Evolutionary conservation across 106 monocot genomes (phyloP), one percentile per base, ranked within the genome.

Genomic region (Apostasia shenzhenica): DNA sequence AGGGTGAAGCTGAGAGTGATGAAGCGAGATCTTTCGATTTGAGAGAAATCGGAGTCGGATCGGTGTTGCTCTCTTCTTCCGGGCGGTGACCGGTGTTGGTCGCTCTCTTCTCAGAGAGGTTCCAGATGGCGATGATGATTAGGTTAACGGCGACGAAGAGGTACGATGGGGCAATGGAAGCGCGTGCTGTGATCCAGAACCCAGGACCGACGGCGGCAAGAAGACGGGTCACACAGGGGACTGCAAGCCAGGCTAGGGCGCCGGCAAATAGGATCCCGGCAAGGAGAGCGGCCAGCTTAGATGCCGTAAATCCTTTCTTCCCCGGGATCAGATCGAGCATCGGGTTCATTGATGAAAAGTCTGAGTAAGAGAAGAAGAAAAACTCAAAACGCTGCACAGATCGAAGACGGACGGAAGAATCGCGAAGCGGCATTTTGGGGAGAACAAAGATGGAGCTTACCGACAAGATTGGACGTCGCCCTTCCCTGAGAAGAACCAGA

Each of bases 51-150:
- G 42, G 10, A 11, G 14, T 40, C 1, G 73, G 66, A 14, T 64
- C 57, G 44, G 61, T 45, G 38, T 62, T 12, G 14, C 12, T 48
- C 8, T 48, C 65, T 48, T 49, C 48, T 49, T 65, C 65, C 14
- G 48, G 48, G 45, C 26, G 13, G 12, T 39, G 45, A n/a, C 45
- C 62, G 4, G 45, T 39, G 39, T 46, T 12, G 45, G 14, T 54
- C n/a, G 6, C 71, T 39, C 61, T 77, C 46, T 69, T 66, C 41
- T 80, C 78, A 52, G 86, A 84, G 72, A 90, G 84, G 70, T 71
- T 80, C 86, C 86, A 82, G 68, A 94, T 84, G 47, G 68, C 59
- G 80, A 87, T 45, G 75, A 94, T 87, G 70, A 94, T 94, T 80
- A 86, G 71, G 64, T 94, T 77, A 41, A 85, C 74, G 71, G 68